A percentile compares a stretch with the other conserved stretches of the same genome.
phyloP scores from a whole-genome alignment of 1,284 basidiomycete species.

The Sporisorium scitamineum region DNA sequence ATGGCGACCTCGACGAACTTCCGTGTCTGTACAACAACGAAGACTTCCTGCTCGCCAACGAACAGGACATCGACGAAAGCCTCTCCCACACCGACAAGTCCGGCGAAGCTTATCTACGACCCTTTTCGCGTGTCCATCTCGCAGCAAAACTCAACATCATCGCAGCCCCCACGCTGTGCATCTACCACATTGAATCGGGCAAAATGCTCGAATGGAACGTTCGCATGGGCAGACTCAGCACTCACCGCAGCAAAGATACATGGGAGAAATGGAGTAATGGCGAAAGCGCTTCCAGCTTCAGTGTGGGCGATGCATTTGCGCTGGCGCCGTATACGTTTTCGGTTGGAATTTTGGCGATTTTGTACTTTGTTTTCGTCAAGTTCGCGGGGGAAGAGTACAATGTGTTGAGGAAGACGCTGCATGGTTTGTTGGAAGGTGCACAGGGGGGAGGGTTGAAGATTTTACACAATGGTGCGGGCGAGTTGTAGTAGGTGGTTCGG shows the following conservation, averaged over 20 bases:
- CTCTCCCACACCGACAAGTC: conserved; percentile 59
- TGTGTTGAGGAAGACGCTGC: conserved; percentile 25
- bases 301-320: conserved; percentile 47
- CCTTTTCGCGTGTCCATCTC: conserved; percentile 70
- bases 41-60: conserved; percentile 69
- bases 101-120: conserved; percentile 68
- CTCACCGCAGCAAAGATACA: conserved; percentile 36
- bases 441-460: background rate
- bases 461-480: background rate
- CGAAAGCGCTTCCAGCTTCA: conserved; percentile 54
- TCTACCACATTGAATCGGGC: conserved; percentile 65
- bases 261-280: conserved; percentile 66
- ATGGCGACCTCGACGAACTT: conserved; percentile 35
- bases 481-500: conserved; percentile 16
- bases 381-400: conserved; percentile 49
- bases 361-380: conserved; percentile 47
- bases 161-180: conserved; percentile 67
- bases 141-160: conserved; percentile 69
- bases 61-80: conserved; percentile 68
- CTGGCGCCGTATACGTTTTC: conserved; percentile 48
- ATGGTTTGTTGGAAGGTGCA: conserved; percentile 11
- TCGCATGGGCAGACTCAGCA: conserved; percentile 45
- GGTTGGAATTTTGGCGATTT: conserved; percentile 22
- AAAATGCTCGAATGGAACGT: conserved; percentile 67
- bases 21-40: conserved; percentile 62